Evolutionary conservation across 2,329 filamentous ascomycete species (phyloP).

Genomic region (Fusarium cicatricum): DNA sequence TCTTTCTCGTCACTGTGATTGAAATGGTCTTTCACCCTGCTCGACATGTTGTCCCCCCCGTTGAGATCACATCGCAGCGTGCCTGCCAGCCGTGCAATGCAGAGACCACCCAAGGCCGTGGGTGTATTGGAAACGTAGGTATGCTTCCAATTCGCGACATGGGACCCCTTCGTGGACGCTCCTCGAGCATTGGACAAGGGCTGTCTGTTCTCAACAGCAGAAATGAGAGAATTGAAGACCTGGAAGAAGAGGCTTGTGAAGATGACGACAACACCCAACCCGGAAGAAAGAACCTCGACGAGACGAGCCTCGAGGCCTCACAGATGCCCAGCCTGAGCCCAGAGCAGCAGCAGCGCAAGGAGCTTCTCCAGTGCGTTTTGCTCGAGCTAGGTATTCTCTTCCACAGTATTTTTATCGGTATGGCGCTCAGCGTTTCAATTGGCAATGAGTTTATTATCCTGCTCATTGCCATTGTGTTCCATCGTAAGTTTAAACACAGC

Average conservation of each 20-base stretch:
- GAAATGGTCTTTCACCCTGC: slow-evolving; percentile 72
- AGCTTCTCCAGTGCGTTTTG: slow-evolving; percentile 78
- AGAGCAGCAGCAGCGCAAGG: slow-evolving; percentile 67
- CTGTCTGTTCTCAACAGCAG: slow-evolving; percentile 44
- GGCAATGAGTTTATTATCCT: slow-evolving; percentile 81
- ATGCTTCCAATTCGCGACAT: slow-evolving; percentile 46
- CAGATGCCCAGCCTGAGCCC: slow-evolving; percentile 46
- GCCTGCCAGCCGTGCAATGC: background rate
- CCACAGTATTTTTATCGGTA: slow-evolving; percentile 79
- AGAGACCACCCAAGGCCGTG: slow-evolving; percentile 20
- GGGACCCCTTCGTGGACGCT: slow-evolving; percentile 46
- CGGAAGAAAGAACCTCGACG: slow-evolving; percentile 33
- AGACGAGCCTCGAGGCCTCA: slow-evolving; percentile 37
- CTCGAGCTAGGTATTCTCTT: slow-evolving; percentile 76
- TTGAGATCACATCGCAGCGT: slow-evolving; percentile 9
- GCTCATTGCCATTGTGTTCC: slow-evolving; percentile 79
- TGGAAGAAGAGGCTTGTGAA: slow-evolving; percentile 22
- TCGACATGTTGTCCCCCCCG: slow-evolving; percentile 43
- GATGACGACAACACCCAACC: slow-evolving; percentile 22
- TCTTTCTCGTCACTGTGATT: slow-evolving; percentile 80
- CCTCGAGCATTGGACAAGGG: slow-evolving; percentile 46
- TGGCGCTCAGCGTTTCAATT: slow-evolving; percentile 81
- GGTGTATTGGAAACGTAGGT: slow-evolving; percentile 39
- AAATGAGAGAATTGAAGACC: slow-evolving; percentile 20
- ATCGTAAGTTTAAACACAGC: slow-evolving; percentile 54